Evolutionary conservation across 2,329 filamentous ascomycete species (phyloP).

Genomic region (Boeremia lycopersici): DNA sequence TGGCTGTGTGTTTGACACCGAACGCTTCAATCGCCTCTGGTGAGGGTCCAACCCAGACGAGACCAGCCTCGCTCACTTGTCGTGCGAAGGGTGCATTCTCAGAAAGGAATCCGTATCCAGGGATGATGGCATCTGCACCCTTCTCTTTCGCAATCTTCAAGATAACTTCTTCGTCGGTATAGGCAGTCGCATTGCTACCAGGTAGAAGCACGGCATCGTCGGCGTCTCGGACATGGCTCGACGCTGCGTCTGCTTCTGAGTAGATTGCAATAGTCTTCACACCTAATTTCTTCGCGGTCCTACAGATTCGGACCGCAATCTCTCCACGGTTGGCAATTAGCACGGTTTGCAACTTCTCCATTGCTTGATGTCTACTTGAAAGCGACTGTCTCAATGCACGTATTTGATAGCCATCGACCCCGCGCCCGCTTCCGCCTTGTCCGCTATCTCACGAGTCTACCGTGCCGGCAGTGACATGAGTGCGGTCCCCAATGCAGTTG

Average conservation of each 20-base stretch:
- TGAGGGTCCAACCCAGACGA: conserved; percentile 66
- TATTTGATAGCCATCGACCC: conserved; percentile 1
- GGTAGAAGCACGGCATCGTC: conserved; percentile 60
- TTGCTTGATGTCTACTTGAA: conserved; percentile 20
- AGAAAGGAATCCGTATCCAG: conserved; percentile 70
- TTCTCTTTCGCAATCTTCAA: conserved; percentile 59
- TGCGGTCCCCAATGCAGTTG: neutral
- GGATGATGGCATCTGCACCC: conserved; percentile 64
- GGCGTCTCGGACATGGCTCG: conserved; percentile 58
- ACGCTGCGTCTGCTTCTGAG: conserved; percentile 61
- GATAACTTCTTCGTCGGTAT: conserved; percentile 56
- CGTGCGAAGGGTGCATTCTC: conserved; percentile 68
- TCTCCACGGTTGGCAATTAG: conserved; percentile 66
- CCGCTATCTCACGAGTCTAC: neutral
- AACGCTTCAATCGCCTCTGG: conserved; percentile 60
- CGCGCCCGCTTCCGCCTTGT: conserved; percentile 9
- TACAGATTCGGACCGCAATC: conserved; percentile 60
- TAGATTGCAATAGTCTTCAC: conserved; percentile 64
- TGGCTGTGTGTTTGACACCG: conserved; percentile 64
- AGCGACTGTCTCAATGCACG: neutral
- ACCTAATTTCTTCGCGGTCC: conserved; percentile 56
- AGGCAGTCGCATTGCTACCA: conserved; percentile 56
- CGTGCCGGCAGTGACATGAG: conserved; percentile 1
- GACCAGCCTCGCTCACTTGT: conserved; percentile 58
- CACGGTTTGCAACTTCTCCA: conserved; percentile 57